Base-by-base conservation (phyloP, 495 filamentous ascomycete genomes). In the Xylaria castorea region DNA sequence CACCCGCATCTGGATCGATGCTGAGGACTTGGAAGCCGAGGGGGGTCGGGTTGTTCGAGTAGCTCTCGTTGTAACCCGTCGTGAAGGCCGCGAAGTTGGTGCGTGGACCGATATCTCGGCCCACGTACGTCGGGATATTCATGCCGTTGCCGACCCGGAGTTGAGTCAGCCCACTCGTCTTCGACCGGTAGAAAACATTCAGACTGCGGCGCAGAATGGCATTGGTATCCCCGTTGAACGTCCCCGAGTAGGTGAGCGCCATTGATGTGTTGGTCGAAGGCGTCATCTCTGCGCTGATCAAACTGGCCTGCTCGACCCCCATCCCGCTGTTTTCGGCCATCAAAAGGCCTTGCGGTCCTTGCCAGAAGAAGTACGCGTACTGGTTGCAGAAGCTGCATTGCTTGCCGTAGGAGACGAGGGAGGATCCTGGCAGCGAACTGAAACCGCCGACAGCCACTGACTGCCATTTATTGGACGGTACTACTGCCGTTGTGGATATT, bases 21-120 rank as follows among this genome's bases (percentile, higher is more conserved):
- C 76, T 78, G 8, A 80, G 69, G 5, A 80, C 75, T 38, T 80
- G 78, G 70, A 80, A 78, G n/a, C 78, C 76, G 4, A 78, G 48
- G 18, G 74, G 74, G 3, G 75, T 72, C 40, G 71, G 44, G 71
- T 74, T 76, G 61, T 64, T 34, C 51, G 73, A 58, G 30, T 72
- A 30, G 18, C 73, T 75, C 73, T 80, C 78, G 62, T 80, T 80
- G 61, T 69, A 78, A 4, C 76, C 78, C 0, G 76, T 78, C 50
- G 78, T 76, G 71, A 80, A 80, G 46, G 75, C 78, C n/a, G 76
- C 74, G 18, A 80, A 75, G 2, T 70, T 63, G 40, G 78, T 75
- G 7, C 18, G 40, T 2, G 76, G 71, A 1, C 78, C 78, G n/a
- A 80, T 71, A 22, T 73, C 65, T 2, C 76, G 73, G 0, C 78